Base-by-base conservation (phyloP, 2,329 filamentous ascomycete species). In the Aspergillus aculeatus region DNA sequence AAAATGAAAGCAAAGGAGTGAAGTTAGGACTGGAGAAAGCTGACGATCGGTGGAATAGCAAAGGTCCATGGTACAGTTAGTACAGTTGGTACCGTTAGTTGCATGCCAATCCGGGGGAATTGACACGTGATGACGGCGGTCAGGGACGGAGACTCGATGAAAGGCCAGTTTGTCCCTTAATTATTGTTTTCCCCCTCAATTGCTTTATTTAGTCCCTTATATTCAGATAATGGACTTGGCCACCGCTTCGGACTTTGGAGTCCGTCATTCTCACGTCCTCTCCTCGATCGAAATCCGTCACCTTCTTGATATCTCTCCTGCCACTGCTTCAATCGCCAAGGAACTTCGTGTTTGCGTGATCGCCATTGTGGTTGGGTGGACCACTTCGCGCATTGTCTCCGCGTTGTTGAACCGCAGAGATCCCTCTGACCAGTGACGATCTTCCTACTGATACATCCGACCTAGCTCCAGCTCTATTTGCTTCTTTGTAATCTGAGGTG, bases 271-370 rank as follows among this genome's bases (percentile, higher is more conserved):
- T 62, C 70, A 81, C 62, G 72, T 73, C 62, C 75, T 78, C 53
- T 72, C 73, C 51, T 74, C 69, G 64, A 65, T 81, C 59, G 72
- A 78, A 57, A 78, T 85, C 64, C 75, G 78, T 62, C 82, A 85
- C 65, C 78, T 78, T 31, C 66, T 86, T 60, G 79, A 84, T 63
- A 70, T 84, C 61, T 81, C 80, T 50, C 75, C 80, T 21, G 81
- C 80, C 19, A 75, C 80, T 54, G 74, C 81, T 48, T 75, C 77
- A 57, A 71, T 84, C 61, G 78, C 80, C 38, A 80, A 79, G 64
- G 83, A 85, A 67, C 70, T 83, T 60, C 80, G 82, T 58, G 75
- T 82, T 66, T 76, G 78, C 59, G 70, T 83, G 53, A 77, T 84
- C 65, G 78, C 79, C 49, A 69, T 81, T 64, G 78, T 83, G 62